Base-by-base conservation (phyloP, 208 protist species). In the Leishmania tropica region DNA sequence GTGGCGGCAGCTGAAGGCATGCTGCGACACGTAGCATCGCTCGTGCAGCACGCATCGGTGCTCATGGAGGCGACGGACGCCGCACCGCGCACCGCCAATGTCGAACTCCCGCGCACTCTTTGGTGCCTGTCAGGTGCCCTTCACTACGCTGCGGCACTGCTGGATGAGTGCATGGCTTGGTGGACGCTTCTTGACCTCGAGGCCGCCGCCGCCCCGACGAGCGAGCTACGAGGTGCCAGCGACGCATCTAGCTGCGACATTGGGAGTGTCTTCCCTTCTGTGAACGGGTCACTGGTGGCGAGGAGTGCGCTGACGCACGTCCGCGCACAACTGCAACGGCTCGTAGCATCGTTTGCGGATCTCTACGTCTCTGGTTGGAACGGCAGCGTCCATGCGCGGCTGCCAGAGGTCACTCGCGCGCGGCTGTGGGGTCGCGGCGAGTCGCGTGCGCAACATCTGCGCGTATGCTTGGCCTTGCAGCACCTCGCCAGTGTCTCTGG, bases 141-240 rank as follows among this genome's bases (percentile, higher is more conserved):
- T n/a, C 5, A 67, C 24, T 67, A 78, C 40, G 21, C 56, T 13
- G 75, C 37, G 7, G 21, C 24, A 37, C 54, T 82, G 40, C 56
- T 85, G 7, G 83, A 85, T 62, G 83, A 81, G 62, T 75, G 64
- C 45, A 47, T 60, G 40, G 73, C 64, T 31, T 81, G 71, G 73
- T 81, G 78, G 78, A 78, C 72, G 45, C 51, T 73, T 31, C 74
- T 85, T 10, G 65, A 81, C 53, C 72, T 85, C 31, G 77, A 85
- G 28, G 75, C 40, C 51, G 56, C 54, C 42, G 31, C 45, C 2
- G 11, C 70, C 8, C 45, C 70, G 19, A 6, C 70, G 28, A 74
- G 70, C 28, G 45, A 74, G 45, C 70, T 54, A 51, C 45, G 54
- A 11, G 15, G 54, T 17, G 17, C 13, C 67, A 60, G 15, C 45